Conservation (phyloP, 179 eudicot genomes). For the Gypsophila paniculata region DNA sequence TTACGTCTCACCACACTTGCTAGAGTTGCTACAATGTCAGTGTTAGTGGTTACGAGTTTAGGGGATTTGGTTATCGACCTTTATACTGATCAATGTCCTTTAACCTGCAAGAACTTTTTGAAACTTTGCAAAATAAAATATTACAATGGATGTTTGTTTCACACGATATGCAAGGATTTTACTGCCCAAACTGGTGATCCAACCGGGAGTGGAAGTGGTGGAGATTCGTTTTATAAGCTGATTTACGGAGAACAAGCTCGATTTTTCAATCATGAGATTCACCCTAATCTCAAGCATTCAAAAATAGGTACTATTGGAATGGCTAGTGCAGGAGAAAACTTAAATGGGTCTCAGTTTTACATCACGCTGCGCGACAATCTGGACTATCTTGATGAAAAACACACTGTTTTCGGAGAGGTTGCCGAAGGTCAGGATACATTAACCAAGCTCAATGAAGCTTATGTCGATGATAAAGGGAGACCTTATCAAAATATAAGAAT, state of each 20-base stretch:
- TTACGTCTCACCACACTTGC: too few relatives aligned
- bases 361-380: slow-evolving; percentile 81
- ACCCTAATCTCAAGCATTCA: slow-evolving; percentile 65
- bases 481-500: slow-evolving; percentile 91
- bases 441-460: slow-evolving; percentile 78
- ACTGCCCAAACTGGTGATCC: slow-evolving; percentile 99
- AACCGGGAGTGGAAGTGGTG: slow-evolving; percentile 76
- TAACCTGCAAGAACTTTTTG: slow-evolving; percentile 83
- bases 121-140: slow-evolving; percentile 97
- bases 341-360: slow-evolving; percentile 96
- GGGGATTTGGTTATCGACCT: slow-evolving; percentile 81
- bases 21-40: slow-evolving; percentile 78
- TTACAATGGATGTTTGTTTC: slow-evolving; percentile 90
- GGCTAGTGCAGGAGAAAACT: slow-evolving; percentile 95
- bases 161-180: slow-evolving; percentile 84
- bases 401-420: slow-evolving; percentile 92
- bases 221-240: slow-evolving; percentile 84
- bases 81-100: slow-evolving; percentile 70
- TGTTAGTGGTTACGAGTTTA: slow-evolving; percentile 74
- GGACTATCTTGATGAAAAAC: slow-evolving; percentile 94
- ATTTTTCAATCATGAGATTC: slow-evolving; percentile 80
- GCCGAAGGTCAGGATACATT: slow-evolving; percentile 90
- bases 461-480: slow-evolving; percentile 73
- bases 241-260: slow-evolving; percentile 94
- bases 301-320: slow-evolving; percentile 86